Evolutionary conservation across 768 basidiomycete genomes (phyloP).

Genomic region (Mycena galericulata): DNA sequence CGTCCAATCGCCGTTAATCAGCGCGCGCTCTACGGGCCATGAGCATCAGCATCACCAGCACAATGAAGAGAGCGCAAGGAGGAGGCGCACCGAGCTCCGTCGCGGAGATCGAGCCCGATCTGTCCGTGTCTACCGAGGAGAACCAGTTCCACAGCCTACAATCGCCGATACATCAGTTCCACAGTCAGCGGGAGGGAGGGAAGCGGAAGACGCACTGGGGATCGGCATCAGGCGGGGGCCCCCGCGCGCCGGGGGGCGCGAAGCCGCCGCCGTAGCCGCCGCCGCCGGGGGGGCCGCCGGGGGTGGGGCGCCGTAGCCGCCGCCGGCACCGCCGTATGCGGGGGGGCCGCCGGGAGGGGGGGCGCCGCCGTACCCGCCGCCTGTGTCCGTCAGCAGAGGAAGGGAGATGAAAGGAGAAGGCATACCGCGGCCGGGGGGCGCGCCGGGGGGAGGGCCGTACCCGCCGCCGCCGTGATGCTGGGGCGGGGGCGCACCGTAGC

Average conservation of each 20-base stretch:
- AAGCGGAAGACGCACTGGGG: slow-evolving; percentile 70
- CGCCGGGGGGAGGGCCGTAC: slow-evolving; percentile 8
- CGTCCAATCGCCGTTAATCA: slow-evolving; percentile 78
- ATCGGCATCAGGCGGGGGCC: slow-evolving; percentile 76
- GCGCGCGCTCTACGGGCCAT: slow-evolving; percentile 52
- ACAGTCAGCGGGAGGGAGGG: background rate
- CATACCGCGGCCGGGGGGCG: background rate
- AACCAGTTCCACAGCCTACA: slow-evolving; percentile 83
- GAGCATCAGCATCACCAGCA: background rate
- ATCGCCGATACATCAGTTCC: slow-evolving; percentile 1
- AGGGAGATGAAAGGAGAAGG: background rate
- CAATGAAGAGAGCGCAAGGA: background rate
- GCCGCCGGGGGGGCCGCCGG: too few relatives aligned
- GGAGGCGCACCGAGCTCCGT: slow-evolving; percentile 74
- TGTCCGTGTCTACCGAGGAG: slow-evolving; percentile 71
- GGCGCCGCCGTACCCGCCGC: too few relatives aligned
- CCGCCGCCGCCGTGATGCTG: background rate
- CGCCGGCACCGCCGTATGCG: slow-evolving; percentile 29
- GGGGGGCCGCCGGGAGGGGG: background rate
- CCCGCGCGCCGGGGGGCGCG: slow-evolving; percentile 44
- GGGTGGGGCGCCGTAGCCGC: slow-evolving; percentile 39
- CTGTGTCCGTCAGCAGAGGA: too few relatives aligned
- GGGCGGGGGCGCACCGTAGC: background rate
- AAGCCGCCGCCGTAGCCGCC: slow-evolving; percentile 37
- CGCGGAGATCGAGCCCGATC: slow-evolving; percentile 75